Evolutionary conservation across 1,139 yeast genomes (phyloP), one percentile per base, ranked within the genome.

Genomic region (Sugiyamaella xylanicola): DNA sequence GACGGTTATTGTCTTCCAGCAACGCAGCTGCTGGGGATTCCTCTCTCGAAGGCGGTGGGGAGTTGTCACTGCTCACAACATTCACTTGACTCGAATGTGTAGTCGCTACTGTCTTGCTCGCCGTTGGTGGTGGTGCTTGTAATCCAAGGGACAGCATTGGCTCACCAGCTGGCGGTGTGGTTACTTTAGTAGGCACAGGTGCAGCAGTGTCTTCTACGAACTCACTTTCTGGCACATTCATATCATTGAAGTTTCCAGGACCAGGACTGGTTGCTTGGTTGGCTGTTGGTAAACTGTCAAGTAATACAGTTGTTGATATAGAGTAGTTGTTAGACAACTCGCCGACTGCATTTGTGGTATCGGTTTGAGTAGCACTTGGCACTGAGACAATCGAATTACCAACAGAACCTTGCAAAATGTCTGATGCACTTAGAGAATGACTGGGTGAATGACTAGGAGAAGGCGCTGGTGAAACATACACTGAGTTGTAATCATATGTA

Each of bases 401-500:
- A 42, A 47, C n/a, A 9, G 56, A 49, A 9, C 53, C 37, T n/a
- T 51, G 51, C 5, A 55, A 16, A 35, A 45, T 41, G 29, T 56
- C 51, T n/a, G 49, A 44, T 15, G 57, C 35, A 29, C 51, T 39
- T 13, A 55, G 20, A 8, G 59, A 56, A 17, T 58, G 57, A 7
- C 59, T 47, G 1, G 65, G 64, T 2, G 66, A 63, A 21, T 59
- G 59, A 25, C 52, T 55, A 1, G 68, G 67, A 20, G 67, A 62
- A 2, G 60, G 60, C 4, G 60, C 59, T 2, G 70, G 70, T 7
- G 68, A 62, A 48, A 63, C 65, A 67, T 87, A 89, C 19, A 90
- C 97, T 1, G 93, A 81, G 68, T 88, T 89, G 71, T 90, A 90
- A 72, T 91, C 96, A 69, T 91, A 91, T 68, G 85, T 85, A 35